Evolutionary conservation across 2,329 filamentous ascomycete species (phyloP).

Genomic region (Ophiostoma piceae): DNA sequence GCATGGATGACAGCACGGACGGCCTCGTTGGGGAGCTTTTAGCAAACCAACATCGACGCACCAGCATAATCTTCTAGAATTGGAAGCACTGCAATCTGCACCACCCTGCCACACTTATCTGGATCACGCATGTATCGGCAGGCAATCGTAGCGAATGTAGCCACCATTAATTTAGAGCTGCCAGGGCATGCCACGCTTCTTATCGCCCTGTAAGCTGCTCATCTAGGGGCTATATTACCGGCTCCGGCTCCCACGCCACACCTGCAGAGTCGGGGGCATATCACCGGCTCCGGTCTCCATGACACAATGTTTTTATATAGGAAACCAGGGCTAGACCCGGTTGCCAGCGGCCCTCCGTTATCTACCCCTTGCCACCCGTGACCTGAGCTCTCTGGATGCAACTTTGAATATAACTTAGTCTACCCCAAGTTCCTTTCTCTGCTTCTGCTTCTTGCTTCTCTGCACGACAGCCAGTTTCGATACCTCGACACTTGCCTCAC

Average conservation of each 20-base stretch:
- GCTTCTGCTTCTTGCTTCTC: not conserved
- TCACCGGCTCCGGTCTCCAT: slow-evolving; percentile 15
- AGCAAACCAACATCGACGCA: not conserved
- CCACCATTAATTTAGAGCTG: not conserved
- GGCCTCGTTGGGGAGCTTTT: not conserved
- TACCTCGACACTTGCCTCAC: slow-evolving; percentile 5
- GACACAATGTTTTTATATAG: slow-evolving; percentile 10
- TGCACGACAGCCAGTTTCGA: slow-evolving; percentile 15
- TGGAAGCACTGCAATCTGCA: slow-evolving; percentile 12
- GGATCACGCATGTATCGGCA: not conserved
- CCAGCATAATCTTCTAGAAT: not conserved
- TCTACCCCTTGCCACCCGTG: slow-evolving; percentile 5
- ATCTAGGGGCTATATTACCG: slow-evolving; percentile 3
- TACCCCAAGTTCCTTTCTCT: not conserved
- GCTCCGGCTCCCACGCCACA: slow-evolving; percentile 12
- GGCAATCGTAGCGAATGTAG: not conserved
- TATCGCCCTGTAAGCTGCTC: not conserved
- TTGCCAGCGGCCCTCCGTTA: slow-evolving; percentile 14
- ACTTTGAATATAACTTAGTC: slow-evolving; percentile 7
- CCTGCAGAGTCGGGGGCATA: slow-evolving; percentile 9
- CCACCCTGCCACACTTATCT: slow-evolving; percentile 6
- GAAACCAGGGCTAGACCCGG: slow-evolving; percentile 12
- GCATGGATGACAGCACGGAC: not conserved
- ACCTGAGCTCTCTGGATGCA: not conserved
- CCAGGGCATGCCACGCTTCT: not conserved